Percentiles rank a stretch among this genome's conserved stretches.
Evolutionary conservation across 352 stramenopile species (phyloP).

Genomic region (Pythium utonaiense): DNA sequence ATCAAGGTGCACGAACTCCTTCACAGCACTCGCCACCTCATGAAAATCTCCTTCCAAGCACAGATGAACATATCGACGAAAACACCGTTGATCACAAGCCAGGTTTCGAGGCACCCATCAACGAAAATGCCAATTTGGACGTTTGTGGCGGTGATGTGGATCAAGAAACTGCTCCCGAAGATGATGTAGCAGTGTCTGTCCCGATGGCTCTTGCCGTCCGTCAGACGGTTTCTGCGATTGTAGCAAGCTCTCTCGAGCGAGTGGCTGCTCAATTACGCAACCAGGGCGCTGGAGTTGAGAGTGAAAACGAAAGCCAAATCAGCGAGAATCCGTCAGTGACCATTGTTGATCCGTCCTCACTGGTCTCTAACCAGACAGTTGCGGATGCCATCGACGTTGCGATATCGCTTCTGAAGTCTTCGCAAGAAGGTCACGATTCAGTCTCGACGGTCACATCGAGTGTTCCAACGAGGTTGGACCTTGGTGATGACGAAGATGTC

Average conservation of each 20-base stretch:
- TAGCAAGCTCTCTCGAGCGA: conserved; percentile 31
- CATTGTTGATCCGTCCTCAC: neutral
- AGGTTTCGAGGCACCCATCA: no score
- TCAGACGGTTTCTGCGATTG: conserved; percentile 33
- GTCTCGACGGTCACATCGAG: neutral
- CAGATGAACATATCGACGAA: no score
- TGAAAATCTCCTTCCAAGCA: no score
- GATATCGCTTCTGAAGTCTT: neutral
- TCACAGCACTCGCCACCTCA: neutral
- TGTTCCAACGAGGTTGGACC: neutral
- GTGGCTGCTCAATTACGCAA: neutral
- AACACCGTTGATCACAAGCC: no score
- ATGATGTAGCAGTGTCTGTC: conserved; percentile 18
- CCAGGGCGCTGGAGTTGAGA: neutral
- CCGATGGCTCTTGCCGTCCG: conserved; percentile 40
- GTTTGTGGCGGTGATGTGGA: no score
- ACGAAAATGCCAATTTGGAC: no score
- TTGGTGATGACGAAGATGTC: neutral
- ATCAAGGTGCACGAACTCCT: neutral
- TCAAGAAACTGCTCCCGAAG: no score
- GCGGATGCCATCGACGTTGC: neutral
- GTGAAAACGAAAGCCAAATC: neutral
- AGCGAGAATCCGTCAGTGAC: neutral
- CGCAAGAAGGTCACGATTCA: neutral
- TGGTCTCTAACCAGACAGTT: neutral